Evolutionary conservation across 2,329 filamentous ascomycete genomes (phyloP).

Genomic region (Paradendryphiella salina): DNA sequence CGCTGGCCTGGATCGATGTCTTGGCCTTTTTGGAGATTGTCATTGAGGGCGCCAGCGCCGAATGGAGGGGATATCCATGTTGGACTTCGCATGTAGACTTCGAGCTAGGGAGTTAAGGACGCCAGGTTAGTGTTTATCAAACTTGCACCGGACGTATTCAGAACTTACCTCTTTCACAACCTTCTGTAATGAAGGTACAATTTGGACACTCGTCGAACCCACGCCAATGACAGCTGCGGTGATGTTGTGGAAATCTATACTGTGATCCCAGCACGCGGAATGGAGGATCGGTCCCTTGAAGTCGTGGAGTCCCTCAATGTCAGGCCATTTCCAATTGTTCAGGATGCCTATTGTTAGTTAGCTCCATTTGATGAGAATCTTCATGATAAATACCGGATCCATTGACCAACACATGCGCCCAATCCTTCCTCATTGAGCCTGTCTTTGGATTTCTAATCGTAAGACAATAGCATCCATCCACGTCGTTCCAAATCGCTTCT

Average conservation of each 20-base stretch:
- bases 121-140: not conserved
- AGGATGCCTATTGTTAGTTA: conserved; percentile 48
- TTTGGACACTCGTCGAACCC: conserved; percentile 43
- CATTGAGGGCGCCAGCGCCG: conserved; percentile 41
- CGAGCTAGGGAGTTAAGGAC: conserved; percentile 11
- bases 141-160: not conserved
- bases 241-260: conserved; percentile 40
- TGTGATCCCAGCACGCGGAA: conserved; percentile 50
- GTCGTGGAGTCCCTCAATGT: conserved; percentile 48
- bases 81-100: conserved; percentile 46
- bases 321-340: conserved; percentile 52
- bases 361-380: conserved; percentile 33
- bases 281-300: conserved; percentile 53
- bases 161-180: conserved; percentile 31
- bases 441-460: conserved; percentile 44
- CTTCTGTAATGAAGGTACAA: conserved; percentile 47
- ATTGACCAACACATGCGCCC: conserved; percentile 50
- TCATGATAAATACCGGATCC: conserved; percentile 43
- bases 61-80: conserved; percentile 50
- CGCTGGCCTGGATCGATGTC: conserved; percentile 48
- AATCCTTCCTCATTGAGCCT: conserved; percentile 39
- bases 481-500: conserved; percentile 51
- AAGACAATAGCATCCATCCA: conserved; percentile 47
- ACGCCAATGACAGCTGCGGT: conserved; percentile 40
- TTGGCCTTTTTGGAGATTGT: conserved; percentile 41